phyloP scores from a whole-genome alignment of 148 eudicot species.

The Vaccinium darrowii region DNA sequence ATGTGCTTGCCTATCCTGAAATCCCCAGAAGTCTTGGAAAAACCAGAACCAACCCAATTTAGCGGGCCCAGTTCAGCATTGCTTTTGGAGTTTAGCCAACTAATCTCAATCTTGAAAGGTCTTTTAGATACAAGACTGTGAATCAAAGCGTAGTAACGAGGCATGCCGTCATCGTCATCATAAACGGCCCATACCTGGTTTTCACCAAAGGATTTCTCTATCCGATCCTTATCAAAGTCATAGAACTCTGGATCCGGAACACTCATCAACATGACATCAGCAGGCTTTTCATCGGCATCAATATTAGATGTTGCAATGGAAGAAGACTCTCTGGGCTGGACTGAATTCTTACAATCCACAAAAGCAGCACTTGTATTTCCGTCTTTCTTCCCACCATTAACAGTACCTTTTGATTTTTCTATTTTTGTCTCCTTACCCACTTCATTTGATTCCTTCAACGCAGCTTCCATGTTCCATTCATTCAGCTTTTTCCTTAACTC shows the following conservation, averaged over 20 bases:
- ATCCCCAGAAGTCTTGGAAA: constrained; percentile 68
- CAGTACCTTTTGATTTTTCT: constrained; percentile 18
- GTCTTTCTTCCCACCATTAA: constrained; percentile 22
- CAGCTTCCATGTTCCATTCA: constrained; percentile 30
- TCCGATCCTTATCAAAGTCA: constrained; percentile 66
- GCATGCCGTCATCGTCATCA: constrained; percentile 87
- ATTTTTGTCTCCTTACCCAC: constrained; percentile 23
- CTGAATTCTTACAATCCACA: constrained; percentile 6
- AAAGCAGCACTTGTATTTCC: constrained; percentile 16
- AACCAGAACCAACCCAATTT: constrained; percentile 64
- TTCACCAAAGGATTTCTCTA: constrained; percentile 51
- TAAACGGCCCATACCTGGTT: constrained; percentile 86
- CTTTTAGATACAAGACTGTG: constrained; percentile 55
- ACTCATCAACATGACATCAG: constrained; percentile 36
- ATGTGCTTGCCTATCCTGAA: constrained; percentile 50
- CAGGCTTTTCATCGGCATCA: constrained; percentile 22
- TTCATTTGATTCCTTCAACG: constrained; percentile 7
- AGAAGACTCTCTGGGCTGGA: constrained; percentile 11
- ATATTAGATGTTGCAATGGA: constrained; percentile 11
- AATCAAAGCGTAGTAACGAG: constrained; percentile 71
- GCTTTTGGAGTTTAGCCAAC: constrained; percentile 70
- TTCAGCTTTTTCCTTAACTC: constrained; percentile 43
- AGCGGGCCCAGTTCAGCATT: constrained; percentile 48
- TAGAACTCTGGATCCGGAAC: constrained; percentile 73
- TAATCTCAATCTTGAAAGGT: constrained; percentile 71